Evolutionary conservation across 495 filamentous ascomycete genomes (phyloP), one percentile per base, ranked within the genome.

Genomic region (Achaetomiella virescens): DNA sequence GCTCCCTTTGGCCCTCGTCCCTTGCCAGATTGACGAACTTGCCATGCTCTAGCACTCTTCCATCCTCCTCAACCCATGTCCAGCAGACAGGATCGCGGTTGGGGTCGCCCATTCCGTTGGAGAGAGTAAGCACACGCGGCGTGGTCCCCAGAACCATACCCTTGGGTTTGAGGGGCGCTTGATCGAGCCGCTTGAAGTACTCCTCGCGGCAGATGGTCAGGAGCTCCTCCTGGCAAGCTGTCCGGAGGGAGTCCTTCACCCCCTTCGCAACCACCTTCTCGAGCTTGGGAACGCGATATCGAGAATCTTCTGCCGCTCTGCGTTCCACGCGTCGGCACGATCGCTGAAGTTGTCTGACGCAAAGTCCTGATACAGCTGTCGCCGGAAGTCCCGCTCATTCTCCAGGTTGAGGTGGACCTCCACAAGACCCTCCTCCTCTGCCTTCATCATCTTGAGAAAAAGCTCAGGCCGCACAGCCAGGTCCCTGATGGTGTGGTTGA

Each of bases 271-370:
- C 88, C 55, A 95, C 73, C 59, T 80, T 83, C 55, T 91, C 86
- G n/a, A 98, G 76, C 64, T 91, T 95, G 1, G 69, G 38, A 96
- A 81, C 10, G 91, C 95, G 43, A 87, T 61, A 61, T 96, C 88
- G 43, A 98, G 66, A 17, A 90, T 86, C 54, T 95, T 91, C 50
- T 84, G 81, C 15, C 93, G 85, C 58, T 91, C 83, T 17, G 80
- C 77, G 57, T 97, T 97, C 93, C 93, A 98, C 4, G 89, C 87
- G 69, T 98, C 95, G 12, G 93, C 95, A 15, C 93, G 78, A 64
- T 96, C 91, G 60, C 92, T 97, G 70, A 87, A 90, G 67, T 95
- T 96, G 63, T 97, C 93, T 0, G 90, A 95, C 43, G 85, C 83
- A 54, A 98, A 90, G 50, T 90, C 85, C n/a, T 75, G 73, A 65